These are phyloP conservation scores for Pelargonium cotyledonis DNA, from an alignment of 441 rosid species.

Conservation along the genomic window DNA sequence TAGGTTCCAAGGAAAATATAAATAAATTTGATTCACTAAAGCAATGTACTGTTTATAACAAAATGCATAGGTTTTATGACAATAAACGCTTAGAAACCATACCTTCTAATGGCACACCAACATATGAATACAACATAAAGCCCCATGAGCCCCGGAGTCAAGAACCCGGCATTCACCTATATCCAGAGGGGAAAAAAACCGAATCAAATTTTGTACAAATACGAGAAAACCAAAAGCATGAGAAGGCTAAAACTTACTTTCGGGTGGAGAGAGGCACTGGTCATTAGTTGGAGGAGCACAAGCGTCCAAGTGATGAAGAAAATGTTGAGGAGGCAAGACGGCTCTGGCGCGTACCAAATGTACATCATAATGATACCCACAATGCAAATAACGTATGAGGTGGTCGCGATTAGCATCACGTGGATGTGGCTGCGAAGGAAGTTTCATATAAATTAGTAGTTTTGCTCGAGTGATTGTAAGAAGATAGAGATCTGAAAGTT, in stretches of 20 bases:
- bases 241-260: constrained; percentile 40
- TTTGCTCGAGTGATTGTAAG: background rate
- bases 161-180: constrained; percentile 71
- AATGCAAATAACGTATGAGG: constrained; percentile 64
- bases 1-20: background rate
- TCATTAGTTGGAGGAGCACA: constrained; percentile 88
- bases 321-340: constrained; percentile 84
- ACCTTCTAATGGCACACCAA: constrained; percentile 98
- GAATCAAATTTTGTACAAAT: constrained; percentile 6
- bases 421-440: constrained; percentile 55
- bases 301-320: constrained; percentile 91
- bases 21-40: background rate
- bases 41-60: background rate
- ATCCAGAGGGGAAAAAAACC: constrained; percentile 10
- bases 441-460: constrained; percentile 8
- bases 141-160: constrained; percentile 96
- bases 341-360: constrained; percentile 85
- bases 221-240: constrained; percentile 4
- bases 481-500: background rate
- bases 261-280: constrained; percentile 82
- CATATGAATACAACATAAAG: constrained; percentile 85
- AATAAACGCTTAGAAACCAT: constrained; percentile 16
- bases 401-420: constrained; percentile 63
- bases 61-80: too few species aligned
- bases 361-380: constrained; percentile 82